A percentile compares a stretch with the other conserved stretches of the same genome.
Evolutionary conservation across 192 early-diverging fungal species (phyloP).

Genomic region (Entophlyctis luteolus): DNA sequence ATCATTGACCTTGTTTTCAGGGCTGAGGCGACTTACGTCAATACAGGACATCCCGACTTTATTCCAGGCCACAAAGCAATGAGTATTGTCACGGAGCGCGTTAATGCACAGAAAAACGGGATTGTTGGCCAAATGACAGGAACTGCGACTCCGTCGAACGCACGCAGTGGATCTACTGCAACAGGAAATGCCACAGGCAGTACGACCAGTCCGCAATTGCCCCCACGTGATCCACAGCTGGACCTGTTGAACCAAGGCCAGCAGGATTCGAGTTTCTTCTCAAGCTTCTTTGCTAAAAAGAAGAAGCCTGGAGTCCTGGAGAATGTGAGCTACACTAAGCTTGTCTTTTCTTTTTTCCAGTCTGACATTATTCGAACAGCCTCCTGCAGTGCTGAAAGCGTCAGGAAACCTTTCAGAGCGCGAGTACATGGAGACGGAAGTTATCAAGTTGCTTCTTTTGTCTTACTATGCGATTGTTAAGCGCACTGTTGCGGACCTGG

Average conservation of each 20-base stretch:
- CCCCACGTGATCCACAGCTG: conserved; percentile 45
- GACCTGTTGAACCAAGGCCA: conserved; percentile 59
- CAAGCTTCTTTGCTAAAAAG: conserved; percentile 88
- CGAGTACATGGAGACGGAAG: conserved; percentile 96
- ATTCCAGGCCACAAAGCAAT: conserved; percentile 94
- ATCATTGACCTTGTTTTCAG: conserved; percentile 42
- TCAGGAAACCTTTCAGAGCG: conserved; percentile 93
- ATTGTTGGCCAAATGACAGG: conserved; percentile 5
- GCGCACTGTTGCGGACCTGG: conserved; percentile 92
- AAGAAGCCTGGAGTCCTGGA: conserved; percentile 67
- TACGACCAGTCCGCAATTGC: conserved; percentile 22
- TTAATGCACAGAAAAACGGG: conserved; percentile 61
- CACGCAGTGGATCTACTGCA: conserved; percentile 30
- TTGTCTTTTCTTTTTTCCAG: neutral
- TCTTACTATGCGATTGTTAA: conserved; percentile 99
- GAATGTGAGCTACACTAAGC: conserved; percentile 36
- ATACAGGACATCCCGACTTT: conserved; percentile 99
- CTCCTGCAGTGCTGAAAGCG: conserved; percentile 87
- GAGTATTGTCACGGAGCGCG: conserved; percentile 82
- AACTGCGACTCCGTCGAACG: conserved; percentile 9
- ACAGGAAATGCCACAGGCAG: conserved; percentile 18
- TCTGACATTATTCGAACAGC: conserved; percentile 45
- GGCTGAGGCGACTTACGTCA: conserved; percentile 95
- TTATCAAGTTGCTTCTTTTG: conserved; percentile 94
- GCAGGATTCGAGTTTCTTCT: conserved; percentile 79